These are phyloP conservation scores for Yamagishiella unicocca DNA, from an alignment of 139 green algal genomes.

Conservation along the genomic window DNA sequence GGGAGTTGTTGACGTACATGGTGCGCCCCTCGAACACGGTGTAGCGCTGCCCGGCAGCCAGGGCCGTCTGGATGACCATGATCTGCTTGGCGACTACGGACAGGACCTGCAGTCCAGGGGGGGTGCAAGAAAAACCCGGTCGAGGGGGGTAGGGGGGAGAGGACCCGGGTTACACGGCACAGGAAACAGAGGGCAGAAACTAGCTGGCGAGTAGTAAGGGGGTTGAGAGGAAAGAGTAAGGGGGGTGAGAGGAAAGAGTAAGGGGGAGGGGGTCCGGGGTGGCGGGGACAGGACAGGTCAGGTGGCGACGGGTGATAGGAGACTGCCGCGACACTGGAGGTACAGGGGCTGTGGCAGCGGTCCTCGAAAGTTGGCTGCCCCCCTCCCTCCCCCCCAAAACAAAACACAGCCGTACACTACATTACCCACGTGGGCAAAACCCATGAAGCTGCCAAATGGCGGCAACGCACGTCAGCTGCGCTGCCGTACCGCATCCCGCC, in stretches of 20 bases:
- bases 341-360: too few relatives aligned
- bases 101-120: conserved; percentile 58
- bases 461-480: too few relatives aligned
- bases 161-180: neutral
- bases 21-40: conserved; percentile 59
- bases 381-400: neutral
- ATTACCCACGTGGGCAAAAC: too few relatives aligned
- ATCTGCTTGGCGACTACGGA: conserved; percentile 71
- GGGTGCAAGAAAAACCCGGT: neutral
- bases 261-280: neutral
- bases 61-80: conserved; percentile 56
- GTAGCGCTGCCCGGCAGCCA: conserved; percentile 47
- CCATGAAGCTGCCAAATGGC: too few relatives aligned
- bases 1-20: conserved; percentile 47
- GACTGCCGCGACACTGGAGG: neutral
- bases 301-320: neutral
- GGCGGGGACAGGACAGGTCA: neutral
- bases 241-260: neutral
- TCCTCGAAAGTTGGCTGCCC: neutral
- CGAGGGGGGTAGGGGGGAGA: neutral
- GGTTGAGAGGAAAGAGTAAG: neutral
- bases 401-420: too few relatives aligned
- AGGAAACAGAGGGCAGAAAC: too few relatives aligned
- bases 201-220: too few relatives aligned
- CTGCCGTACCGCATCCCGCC: too few relatives aligned